These are phyloP conservation scores for Beta corolliflora DNA, from an alignment of 179 eudicot species.

Conservation along the genomic window DNA sequence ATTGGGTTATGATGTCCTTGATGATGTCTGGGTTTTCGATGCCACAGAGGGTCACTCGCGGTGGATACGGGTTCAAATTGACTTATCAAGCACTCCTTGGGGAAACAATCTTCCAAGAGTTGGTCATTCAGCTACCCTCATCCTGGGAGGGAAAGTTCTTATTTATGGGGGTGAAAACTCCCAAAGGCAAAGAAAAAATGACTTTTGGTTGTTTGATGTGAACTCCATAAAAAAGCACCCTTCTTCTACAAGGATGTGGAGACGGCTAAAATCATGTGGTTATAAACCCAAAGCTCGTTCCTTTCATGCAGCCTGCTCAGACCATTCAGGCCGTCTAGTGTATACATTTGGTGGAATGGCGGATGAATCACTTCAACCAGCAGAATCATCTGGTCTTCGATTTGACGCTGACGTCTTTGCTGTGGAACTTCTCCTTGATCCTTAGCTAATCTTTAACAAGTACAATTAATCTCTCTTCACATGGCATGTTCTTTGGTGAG, in stretches of 20 bases:
- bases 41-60: conserved; percentile 47
- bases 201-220: conserved; percentile 85
- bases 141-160: conserved; percentile 69
- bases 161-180: conserved; percentile 96
- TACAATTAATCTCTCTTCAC: background rate
- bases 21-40: conserved; percentile 86
- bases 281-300: conserved; percentile 68
- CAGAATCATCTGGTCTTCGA: conserved; percentile 63
- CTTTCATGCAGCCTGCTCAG: conserved; percentile 83
- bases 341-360: conserved; percentile 94
- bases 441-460: conserved; percentile 13
- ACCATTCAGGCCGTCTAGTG: conserved; percentile 69
- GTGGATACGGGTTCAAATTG: conserved; percentile 62
- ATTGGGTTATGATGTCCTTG: conserved; percentile 71
- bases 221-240: conserved; percentile 43
- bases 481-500: background rate
- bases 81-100: conserved; percentile 50
- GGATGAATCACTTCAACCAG: conserved; percentile 64
- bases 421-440: conserved; percentile 58
- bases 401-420: conserved; percentile 80
- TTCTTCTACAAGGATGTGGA: conserved; percentile 58
- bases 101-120: conserved; percentile 79
- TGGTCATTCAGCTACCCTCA: conserved; percentile 92
- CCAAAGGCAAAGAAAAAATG: conserved; percentile 70
- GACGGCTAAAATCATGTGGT: conserved; percentile 53